Base-by-base conservation (phyloP, 176 grass and related monocot genomes). In the Tuctoria greenei region DNA sequence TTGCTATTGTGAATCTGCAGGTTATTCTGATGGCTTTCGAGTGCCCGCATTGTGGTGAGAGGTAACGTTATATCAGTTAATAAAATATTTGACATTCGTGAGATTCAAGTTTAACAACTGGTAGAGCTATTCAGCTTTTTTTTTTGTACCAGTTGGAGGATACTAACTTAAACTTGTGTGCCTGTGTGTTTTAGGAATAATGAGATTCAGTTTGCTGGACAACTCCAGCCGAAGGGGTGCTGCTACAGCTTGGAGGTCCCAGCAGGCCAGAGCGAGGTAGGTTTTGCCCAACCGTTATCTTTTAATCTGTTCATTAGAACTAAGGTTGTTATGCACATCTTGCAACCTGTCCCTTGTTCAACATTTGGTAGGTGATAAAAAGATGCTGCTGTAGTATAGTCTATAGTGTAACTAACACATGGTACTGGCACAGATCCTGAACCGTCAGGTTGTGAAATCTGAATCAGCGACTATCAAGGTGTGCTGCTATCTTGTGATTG, bases 381-480 rank as follows among this genome's bases (percentile, higher is more conserved):
- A 10, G 12, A 34, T 34, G 17, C 72, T 15, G 14, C 50, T 27
- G 15, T 20, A 3, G 5, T n/a, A n/a, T n/a, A n/a, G n/a, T n/a
- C n/a, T 57, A 42, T 66, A 15, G 0, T 35, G 7, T 73, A 20
- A 70, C 63, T 84, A 79, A 75, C 64, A 69, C 66, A 5, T 41
- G 66, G 74, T 76, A 38, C 46, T 79, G 42, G 20, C 79, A 65
- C 88, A 98, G 95, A 43, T 94, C 25, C 74, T 98, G 75, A 92
- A 97, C 80, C 86, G 95, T 10, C 95, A 98, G 79, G 91, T 98
- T 10, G 88, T 98, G 55, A 94, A 98, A 82, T 98, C 95, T 79
- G 95, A 98, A 81, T 98, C 88, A 75, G 95, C 95, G 78, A 92
- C 86, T 89, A 92, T 98, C 44, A 98, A 90, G 86, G 94, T 97